A percentile compares a stretch with the other conserved stretches of the same genome.
Evolutionary conservation across 2,329 filamentous ascomycete species (phyloP).

Genomic region (Fusarium sp.): DNA sequence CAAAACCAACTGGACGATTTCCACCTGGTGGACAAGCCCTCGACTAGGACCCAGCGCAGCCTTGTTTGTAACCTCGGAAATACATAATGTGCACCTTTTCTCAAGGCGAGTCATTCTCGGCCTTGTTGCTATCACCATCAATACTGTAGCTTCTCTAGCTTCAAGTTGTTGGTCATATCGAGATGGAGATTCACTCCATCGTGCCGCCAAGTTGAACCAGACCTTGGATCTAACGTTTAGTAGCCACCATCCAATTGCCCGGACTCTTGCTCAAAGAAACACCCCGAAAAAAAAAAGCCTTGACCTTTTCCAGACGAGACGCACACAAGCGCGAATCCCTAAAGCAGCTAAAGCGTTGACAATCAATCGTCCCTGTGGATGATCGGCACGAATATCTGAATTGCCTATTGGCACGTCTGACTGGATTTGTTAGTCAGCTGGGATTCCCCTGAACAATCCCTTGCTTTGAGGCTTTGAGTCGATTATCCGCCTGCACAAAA

Average conservation of each 20-base stretch:
- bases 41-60: not conserved
- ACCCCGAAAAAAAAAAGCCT: conserved; percentile 24
- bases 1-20: not conserved
- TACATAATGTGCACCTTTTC: not conserved
- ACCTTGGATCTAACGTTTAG: conserved; percentile 3
- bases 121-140: not conserved
- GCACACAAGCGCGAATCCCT: conserved; percentile 28
- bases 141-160: conserved; percentile 1
- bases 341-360: conserved; percentile 37
- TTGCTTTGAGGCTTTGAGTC: conserved; percentile 27
- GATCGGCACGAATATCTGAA: conserved; percentile 30
- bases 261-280: conserved; percentile 22
- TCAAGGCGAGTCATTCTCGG: conserved; percentile 10
- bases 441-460: conserved; percentile 31
- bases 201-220: conserved; percentile 17
- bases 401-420: conserved; percentile 25
- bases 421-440: conserved; percentile 21
- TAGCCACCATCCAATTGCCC: conserved; percentile 15
- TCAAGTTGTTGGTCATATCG: conserved; percentile 1
- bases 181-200: not conserved
- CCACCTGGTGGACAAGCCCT: not conserved
- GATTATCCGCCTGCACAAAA: conserved; percentile 33
- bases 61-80: conserved; percentile 2
- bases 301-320: conserved; percentile 32
- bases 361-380: conserved; percentile 42